These are phyloP conservation scores for Salix exigua DNA, from an alignment of 345 rosid genomes.

Conservation along the genomic window DNA sequence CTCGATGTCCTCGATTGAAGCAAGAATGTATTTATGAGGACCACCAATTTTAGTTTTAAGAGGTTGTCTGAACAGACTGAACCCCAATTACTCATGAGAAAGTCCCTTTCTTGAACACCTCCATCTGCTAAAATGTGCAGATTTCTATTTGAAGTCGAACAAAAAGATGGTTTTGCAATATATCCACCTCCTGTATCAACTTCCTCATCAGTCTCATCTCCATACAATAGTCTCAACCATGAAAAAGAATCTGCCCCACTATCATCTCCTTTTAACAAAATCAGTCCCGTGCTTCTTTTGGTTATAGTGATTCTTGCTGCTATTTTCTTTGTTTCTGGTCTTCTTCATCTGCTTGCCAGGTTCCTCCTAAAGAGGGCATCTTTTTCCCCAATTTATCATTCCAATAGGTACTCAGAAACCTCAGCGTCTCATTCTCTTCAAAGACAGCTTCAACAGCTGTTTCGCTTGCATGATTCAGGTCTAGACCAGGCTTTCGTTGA, in stretches of 20 bases:
- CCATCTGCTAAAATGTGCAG: conserved; percentile 29
- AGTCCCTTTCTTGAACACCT: conserved; percentile 12
- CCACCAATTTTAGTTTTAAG: background rate
- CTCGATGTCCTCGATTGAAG: conserved; percentile 1
- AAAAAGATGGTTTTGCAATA: conserved; percentile 17
- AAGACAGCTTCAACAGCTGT: conserved; percentile 70
- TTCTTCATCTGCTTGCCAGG: conserved; percentile 60
- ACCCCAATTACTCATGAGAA: background rate
- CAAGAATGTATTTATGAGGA: conserved; percentile 16
- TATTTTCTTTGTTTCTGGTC: conserved; percentile 49
- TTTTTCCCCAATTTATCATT: conserved; percentile 39
- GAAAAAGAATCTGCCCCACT: conserved; percentile 29
- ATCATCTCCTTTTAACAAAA: conserved; percentile 29
- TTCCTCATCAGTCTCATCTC: conserved; percentile 13
- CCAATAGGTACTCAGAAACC: conserved; percentile 41
- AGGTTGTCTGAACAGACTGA: background rate
- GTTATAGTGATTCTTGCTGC: conserved; percentile 46
- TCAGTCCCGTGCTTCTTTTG: conserved; percentile 51
- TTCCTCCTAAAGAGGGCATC: conserved; percentile 39
- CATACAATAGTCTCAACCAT: conserved; percentile 13
- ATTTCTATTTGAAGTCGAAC: conserved; percentile 19
- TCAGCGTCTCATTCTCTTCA: conserved; percentile 45
- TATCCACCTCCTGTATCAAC: conserved; percentile 31
- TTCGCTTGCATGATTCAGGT: conserved; percentile 63
- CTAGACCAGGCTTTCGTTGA: conserved; percentile 67